Evolutionary conservation across 345 rosid species (phyloP).

Genomic region (Syzygium grande): DNA sequence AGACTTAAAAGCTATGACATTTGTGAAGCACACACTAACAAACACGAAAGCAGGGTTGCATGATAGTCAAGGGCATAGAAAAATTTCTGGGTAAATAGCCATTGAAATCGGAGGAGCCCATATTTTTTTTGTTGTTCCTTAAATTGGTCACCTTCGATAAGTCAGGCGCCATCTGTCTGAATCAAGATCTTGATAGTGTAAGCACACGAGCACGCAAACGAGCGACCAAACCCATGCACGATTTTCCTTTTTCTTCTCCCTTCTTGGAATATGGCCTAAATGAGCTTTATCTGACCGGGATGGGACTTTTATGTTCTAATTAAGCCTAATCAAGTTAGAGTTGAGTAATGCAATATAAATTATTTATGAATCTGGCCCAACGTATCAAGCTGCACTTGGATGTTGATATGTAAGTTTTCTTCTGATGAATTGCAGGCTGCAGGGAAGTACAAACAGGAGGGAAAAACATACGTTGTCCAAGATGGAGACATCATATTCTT

Average conservation of each 20-base stretch:
- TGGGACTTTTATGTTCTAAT: background rate
- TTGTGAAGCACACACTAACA: background rate
- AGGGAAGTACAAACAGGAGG: slow-evolving; percentile 92
- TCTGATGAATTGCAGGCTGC: slow-evolving; percentile 41
- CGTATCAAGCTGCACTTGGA: background rate
- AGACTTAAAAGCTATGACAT: background rate
- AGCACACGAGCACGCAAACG: background rate
- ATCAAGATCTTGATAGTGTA: background rate
- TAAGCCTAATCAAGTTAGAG: background rate
- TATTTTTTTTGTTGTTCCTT: background rate
- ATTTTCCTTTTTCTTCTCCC: background rate
- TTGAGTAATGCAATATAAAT: background rate
- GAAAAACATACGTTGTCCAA: slow-evolving; percentile 89
- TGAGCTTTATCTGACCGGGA: background rate
- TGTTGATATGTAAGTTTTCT: background rate
- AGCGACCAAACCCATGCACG: background rate
- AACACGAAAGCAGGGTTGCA: background rate
- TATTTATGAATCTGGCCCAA: background rate
- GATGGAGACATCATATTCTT: slow-evolving; percentile 92
- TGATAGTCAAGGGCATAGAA: background rate
- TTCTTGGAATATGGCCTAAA: background rate
- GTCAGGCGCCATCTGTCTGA: background rate
- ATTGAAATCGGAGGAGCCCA: background rate
- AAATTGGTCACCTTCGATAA: background rate
- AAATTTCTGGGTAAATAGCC: background rate